Percentiles rank a stretch among this genome's conserved stretches.
Conservation (phyloP, 768 basidiomycete species). For the Multifurca ochricompacta region DNA sequence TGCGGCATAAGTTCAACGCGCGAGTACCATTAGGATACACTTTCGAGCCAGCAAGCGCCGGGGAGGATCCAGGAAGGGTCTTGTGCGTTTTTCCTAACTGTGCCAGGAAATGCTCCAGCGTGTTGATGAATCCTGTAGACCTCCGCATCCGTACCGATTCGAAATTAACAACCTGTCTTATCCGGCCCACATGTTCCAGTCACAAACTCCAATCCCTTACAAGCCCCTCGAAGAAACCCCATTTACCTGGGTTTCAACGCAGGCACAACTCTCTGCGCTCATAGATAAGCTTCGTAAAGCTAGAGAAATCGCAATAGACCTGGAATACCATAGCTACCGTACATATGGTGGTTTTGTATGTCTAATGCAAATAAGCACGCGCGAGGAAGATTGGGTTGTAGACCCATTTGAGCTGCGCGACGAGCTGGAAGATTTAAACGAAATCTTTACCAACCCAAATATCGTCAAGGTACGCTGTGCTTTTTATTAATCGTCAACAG, state of each 20-base stretch:
- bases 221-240: constrained; percentile 56
- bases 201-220: constrained; percentile 44
- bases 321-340: constrained; percentile 89
- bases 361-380: constrained; percentile 85
- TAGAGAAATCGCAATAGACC: constrained; percentile 84
- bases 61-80: constrained; percentile 19
- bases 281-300: constrained; percentile 54
- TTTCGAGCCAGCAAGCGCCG: constrained; percentile 31
- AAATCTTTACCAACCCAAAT: constrained; percentile 75
- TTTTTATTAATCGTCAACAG: background rate
- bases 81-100: background rate
- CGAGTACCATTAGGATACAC: constrained; percentile 72
- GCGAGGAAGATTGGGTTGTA: constrained; percentile 79
- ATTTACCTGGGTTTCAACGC: constrained; percentile 63
- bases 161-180: constrained; percentile 73
- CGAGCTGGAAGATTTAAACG: constrained; percentile 66
- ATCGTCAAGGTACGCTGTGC: constrained; percentile 68
- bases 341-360: constrained; percentile 85
- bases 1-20: constrained; percentile 76
- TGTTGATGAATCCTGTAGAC: constrained; percentile 25
- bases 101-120: background rate
- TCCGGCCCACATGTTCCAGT: constrained; percentile 58
- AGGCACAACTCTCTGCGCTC: constrained; percentile 49
- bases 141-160: constrained; percentile 72
- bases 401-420: constrained; percentile 73